Evolutionary conservation across 202 grass and related monocot species (phyloP).

Genomic region (Setaria italica): DNA sequence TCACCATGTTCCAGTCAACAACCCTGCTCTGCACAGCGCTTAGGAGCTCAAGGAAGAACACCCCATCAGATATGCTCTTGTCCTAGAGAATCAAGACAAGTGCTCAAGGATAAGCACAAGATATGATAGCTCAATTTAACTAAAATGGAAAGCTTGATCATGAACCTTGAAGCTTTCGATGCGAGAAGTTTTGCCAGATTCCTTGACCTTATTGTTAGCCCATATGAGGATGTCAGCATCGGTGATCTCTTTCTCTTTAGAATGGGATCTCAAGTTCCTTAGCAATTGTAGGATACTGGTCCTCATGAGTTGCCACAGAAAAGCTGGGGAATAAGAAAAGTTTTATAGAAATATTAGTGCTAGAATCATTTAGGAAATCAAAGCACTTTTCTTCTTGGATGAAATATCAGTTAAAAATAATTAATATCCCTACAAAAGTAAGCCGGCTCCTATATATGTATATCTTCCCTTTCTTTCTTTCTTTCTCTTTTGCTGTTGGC

Average conservation of each 20-base stretch:
- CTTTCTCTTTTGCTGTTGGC: not conserved
- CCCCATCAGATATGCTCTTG: conserved; percentile 60
- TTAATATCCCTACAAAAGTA: not conserved
- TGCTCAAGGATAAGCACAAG: not conserved
- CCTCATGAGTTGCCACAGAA: conserved; percentile 97
- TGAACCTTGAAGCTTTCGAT: conserved; percentile 97
- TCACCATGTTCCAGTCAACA: conserved; percentile 72
- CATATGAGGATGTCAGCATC: conserved; percentile 91
- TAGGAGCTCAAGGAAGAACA: conserved; percentile 80
- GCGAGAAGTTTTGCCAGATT: conserved; percentile 79
- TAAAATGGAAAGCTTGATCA: not conserved
- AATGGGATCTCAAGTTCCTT: conserved; percentile 92
- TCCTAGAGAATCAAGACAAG: conserved; percentile 50
- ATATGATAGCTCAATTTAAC: not conserved
- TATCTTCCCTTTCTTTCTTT: not conserved
- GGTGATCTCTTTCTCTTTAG: conserved; percentile 87
- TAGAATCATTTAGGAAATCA: not conserved
- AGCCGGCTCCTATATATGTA: not conserved
- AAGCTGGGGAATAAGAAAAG: conserved; percentile 61
- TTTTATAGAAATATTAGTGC: conserved; percentile 12
- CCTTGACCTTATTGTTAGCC: conserved; percentile 92
- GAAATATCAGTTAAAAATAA: not conserved
- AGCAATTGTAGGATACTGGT: conserved; percentile 91
- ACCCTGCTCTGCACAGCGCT: conserved; percentile 60
- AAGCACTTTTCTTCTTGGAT: not conserved